Percentiles rank a stretch among this genome's conserved stretches.
Evolutionary conservation across 257 asterid genomes (phyloP).

Genomic region (Oldenlandia corymbosa): DNA sequence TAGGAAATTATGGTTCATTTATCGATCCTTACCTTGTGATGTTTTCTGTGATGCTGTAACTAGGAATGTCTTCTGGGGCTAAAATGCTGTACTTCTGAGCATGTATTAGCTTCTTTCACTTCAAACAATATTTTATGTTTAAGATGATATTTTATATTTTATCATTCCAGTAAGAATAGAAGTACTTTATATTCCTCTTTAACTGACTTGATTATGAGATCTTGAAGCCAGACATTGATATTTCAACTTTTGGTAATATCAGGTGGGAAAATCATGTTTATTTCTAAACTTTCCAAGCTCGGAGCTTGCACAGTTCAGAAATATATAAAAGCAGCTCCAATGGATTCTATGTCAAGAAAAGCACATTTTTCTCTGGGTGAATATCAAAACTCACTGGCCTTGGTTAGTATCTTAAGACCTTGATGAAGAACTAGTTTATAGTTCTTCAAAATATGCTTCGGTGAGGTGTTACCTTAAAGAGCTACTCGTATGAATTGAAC

Average conservation of each 20-base stretch:
- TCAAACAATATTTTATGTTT: too few species aligned
- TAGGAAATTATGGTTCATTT: too few species aligned
- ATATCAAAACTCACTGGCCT: slow-evolving; percentile 9
- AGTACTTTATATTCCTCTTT: background rate
- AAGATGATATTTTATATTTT: background rate
- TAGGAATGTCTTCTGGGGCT: too few species aligned
- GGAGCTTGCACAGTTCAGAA: slow-evolving; percentile 16
- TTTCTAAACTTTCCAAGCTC: slow-evolving; percentile 20
- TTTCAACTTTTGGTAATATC: background rate
- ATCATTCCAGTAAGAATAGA: background rate
- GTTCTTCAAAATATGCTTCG: too few species aligned
- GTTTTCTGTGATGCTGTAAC: too few species aligned
- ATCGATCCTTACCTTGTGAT: too few species aligned
- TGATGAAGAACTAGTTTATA: background rate
- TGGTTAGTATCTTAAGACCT: slow-evolving; percentile 23
- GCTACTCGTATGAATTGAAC: background rate
- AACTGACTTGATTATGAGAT: background rate
- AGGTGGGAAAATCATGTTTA: slow-evolving; percentile 19
- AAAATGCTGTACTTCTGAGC: too few species aligned
- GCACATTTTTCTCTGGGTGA: slow-evolving; percentile 5
- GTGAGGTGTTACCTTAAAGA: background rate
- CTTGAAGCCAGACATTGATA: background rate
- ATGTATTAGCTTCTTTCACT: too few species aligned
- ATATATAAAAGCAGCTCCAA: slow-evolving; percentile 15
- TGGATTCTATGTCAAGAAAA: slow-evolving; percentile 10